A percentile compares a stretch with the other conserved stretches of the same genome.
These are phyloP conservation scores for Kodamaea kakaduensis DNA, from an alignment of 805 yeast genomes.

Conservation along the genomic window DNA sequence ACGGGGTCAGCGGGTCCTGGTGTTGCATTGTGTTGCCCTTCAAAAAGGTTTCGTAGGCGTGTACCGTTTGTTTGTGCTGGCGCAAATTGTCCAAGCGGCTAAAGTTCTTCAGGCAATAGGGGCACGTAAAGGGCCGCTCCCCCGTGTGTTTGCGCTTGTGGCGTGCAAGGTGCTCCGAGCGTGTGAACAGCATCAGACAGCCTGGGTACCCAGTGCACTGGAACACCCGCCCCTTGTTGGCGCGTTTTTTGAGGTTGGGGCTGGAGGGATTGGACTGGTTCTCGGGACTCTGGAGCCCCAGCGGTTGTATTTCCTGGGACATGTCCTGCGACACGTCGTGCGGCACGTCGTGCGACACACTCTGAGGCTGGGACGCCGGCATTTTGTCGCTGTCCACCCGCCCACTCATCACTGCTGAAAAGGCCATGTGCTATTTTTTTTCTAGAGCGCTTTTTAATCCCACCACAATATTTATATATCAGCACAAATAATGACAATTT, in stretches of 20 bases:
- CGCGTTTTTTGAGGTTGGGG: constrained; percentile 24
- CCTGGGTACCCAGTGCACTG: constrained; percentile 84
- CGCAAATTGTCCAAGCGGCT: constrained; percentile 83
- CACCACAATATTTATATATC: too few relatives aligned
- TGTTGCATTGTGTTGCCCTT: constrained; percentile 6
- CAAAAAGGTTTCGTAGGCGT: constrained; percentile 37
- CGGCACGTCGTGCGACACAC: not conserved
- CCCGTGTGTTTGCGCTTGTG: constrained; percentile 94
- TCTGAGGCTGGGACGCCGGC: not conserved
- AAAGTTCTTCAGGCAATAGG: constrained; percentile 73
- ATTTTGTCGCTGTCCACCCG: too few relatives aligned
- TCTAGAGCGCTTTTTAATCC: too few relatives aligned
- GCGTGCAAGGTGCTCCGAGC: constrained; percentile 89
- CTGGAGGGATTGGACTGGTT: not conserved
- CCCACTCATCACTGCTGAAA: constrained; percentile 5
- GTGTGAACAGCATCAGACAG: constrained; percentile 82
- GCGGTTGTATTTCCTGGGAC: constrained; percentile 1
- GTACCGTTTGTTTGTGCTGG: constrained; percentile 82
- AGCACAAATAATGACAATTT: too few relatives aligned
- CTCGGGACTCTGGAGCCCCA: too few relatives aligned
- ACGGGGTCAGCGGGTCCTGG: constrained; percentile 11
- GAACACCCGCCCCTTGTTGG: constrained; percentile 60
- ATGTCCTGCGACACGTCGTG: too few relatives aligned
- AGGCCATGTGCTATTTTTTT: constrained; percentile 4
- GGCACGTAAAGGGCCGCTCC: constrained; percentile 87